These are phyloP conservation scores for Podospora fimiseda DNA, from an alignment of 495 filamentous ascomycete genomes.

Conservation along the genomic window DNA sequence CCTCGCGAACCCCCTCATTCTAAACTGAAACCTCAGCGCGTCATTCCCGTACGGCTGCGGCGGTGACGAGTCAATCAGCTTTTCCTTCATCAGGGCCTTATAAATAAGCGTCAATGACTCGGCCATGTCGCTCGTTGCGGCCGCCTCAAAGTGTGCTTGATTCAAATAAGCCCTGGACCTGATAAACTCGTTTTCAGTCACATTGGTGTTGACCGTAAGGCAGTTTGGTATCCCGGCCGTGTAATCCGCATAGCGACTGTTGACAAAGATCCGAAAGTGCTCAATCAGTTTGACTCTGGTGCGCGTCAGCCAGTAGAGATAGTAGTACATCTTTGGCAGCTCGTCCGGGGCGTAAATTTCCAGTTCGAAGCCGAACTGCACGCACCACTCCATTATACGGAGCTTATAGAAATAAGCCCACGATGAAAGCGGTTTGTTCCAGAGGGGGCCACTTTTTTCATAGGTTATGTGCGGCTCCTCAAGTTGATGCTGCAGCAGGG, in stretches of 20 bases:
- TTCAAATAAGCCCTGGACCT: conserved; percentile 55
- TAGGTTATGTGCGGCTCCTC: conserved; percentile 52
- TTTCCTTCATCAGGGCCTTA: conserved; percentile 55
- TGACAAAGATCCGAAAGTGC: conserved; percentile 60
- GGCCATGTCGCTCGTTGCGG: conserved; percentile 63
- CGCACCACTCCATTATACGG: conserved; percentile 74
- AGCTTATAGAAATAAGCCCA: conserved; percentile 91
- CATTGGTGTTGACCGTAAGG: conserved; percentile 16
- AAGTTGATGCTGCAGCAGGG: conserved; percentile 57
- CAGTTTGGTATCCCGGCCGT: conserved; percentile 12
- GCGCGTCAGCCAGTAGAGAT: conserved; percentile 52
- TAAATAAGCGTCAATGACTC: conserved; percentile 63
- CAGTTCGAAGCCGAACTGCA: conserved; percentile 94
- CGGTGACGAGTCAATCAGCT: conserved; percentile 51
- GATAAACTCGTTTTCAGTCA: conserved; percentile 39
- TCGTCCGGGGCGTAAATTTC: conserved; percentile 85
- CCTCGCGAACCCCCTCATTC: conserved; percentile 90
- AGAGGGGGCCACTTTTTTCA: conserved; percentile 35
- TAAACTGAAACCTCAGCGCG: conserved; percentile 69
- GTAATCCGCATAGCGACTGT: conserved; percentile 26
- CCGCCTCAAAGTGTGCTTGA: conserved; percentile 57
- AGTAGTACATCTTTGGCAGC: conserved; percentile 86
- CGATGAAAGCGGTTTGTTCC: conserved; percentile 62
- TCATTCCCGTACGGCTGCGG: conserved; percentile 64
- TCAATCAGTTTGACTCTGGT: conserved; percentile 57